A percentile compares a stretch with the other conserved stretches of the same genome.
Conservation (phyloP, 2,329 filamentous ascomycete species). For the Allantophomopsis lycopodina region DNA sequence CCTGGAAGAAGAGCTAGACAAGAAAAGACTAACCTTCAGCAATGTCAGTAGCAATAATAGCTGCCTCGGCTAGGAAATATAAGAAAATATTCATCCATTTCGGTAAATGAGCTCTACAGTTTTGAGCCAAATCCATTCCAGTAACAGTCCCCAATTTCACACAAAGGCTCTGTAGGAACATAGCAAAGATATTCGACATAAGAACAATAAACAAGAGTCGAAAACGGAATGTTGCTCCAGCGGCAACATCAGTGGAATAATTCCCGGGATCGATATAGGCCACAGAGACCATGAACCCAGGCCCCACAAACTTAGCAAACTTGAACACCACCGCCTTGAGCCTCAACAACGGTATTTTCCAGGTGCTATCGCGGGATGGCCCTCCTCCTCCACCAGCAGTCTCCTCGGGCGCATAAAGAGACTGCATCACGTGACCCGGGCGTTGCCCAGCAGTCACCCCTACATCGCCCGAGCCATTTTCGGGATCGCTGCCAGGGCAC, state of each 20-base stretch:
- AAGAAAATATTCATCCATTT: slow-evolving; percentile 37
- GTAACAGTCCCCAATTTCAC: slow-evolving; percentile 41
- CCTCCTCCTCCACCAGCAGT: neutral
- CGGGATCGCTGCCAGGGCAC: neutral
- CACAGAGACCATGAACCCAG: slow-evolving; percentile 30
- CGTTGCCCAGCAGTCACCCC: neutral
- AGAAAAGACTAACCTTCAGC: slow-evolving; percentile 25
- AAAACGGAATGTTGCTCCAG: slow-evolving; percentile 37
- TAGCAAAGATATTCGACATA: slow-evolving; percentile 42
- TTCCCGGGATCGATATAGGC: slow-evolving; percentile 31
- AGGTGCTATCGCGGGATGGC: neutral
- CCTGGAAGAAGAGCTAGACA: slow-evolving; percentile 23
- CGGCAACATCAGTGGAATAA: slow-evolving; percentile 42
- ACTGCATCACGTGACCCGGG: neutral
- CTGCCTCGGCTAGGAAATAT: slow-evolving; percentile 38
- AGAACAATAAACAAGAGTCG: slow-evolving; percentile 40
- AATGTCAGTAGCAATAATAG: slow-evolving; percentile 45
- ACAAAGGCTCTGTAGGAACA: slow-evolving; percentile 41
- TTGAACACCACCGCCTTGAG: slow-evolving; percentile 17
- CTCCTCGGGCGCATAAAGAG: neutral
- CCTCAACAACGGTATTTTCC: slow-evolving; percentile 4
- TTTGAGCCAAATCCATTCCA: slow-evolving; percentile 37
- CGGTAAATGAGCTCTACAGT: slow-evolving; percentile 33
- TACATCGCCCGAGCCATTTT: neutral
- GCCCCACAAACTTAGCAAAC: slow-evolving; percentile 36